These are phyloP conservation scores for Pythium vanterpoolii DNA, from an alignment of 352 stramenopile species.

Conservation along the genomic window DNA sequence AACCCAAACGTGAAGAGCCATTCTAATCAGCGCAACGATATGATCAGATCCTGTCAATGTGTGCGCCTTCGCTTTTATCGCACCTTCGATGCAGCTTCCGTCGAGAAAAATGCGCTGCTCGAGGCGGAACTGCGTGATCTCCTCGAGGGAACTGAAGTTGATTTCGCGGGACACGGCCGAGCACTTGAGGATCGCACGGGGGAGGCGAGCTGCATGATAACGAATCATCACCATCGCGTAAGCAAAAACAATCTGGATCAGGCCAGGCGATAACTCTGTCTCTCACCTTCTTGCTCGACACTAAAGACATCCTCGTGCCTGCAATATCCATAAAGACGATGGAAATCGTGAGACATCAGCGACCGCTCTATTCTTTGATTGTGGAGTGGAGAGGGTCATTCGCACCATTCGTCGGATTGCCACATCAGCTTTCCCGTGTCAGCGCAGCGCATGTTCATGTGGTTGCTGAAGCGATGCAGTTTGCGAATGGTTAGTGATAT, in stretches of 20 bases:
- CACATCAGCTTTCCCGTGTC: slow-evolving; percentile 80
- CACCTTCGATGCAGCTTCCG: slow-evolving; percentile 89
- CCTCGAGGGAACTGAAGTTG: slow-evolving; percentile 89
- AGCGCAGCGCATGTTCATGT: slow-evolving; percentile 88
- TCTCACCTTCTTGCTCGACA: slow-evolving; percentile 63
- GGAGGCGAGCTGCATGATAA: slow-evolving; percentile 52
- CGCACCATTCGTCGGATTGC: slow-evolving; percentile 77
- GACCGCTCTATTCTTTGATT: neutral
- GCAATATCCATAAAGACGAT: neutral
- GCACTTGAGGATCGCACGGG: slow-evolving; percentile 86
- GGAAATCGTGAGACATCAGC: neutral
- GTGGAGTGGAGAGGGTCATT: neutral
- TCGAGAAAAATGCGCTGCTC: slow-evolving; percentile 90
- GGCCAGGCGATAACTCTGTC: neutral
- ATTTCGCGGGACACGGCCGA: slow-evolving; percentile 91
- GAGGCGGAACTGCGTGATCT: slow-evolving; percentile 91
- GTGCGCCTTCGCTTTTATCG: neutral
- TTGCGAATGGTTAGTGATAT: neutral
- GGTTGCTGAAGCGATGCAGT: slow-evolving; percentile 42
- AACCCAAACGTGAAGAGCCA: slow-evolving; percentile 96
- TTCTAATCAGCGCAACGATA: slow-evolving; percentile 45
- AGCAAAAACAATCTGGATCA: neutral
- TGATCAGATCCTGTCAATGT: neutral
- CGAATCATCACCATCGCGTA: neutral
- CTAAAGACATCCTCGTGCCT: slow-evolving; percentile 69